Conservation (phyloP, 2,329 filamentous ascomycete species). For the Penicillium glabrum region DNA sequence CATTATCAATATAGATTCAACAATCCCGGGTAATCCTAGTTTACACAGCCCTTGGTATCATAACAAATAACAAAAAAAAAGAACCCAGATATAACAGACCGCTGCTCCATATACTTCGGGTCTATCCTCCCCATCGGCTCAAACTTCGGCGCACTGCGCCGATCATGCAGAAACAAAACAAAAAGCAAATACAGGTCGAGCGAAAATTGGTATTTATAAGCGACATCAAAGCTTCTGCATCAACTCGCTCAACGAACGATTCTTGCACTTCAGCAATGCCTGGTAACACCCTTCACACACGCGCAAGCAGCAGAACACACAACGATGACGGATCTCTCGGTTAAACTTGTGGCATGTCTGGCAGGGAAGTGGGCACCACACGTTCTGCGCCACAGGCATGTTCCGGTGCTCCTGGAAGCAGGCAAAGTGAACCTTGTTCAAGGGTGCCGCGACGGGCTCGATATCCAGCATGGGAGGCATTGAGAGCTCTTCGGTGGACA, state of each 20-base stretch:
- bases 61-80: constrained; percentile 9
- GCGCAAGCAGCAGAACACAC: constrained; percentile 44
- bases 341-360: constrained; percentile 45
- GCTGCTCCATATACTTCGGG: not conserved
- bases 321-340: constrained; percentile 38
- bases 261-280: constrained; percentile 31
- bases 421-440: constrained; percentile 36
- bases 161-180: constrained; percentile 4
- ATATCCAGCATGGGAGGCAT: constrained; percentile 28
- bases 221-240: constrained; percentile 23
- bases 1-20: constrained; percentile 6
- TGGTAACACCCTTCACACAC: constrained; percentile 39
- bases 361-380: constrained; percentile 43
- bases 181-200: not conserved
- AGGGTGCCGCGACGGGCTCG: constrained; percentile 34
- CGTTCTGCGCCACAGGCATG: constrained; percentile 38
- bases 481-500: constrained; percentile 14
- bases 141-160: constrained; percentile 11
- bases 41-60: constrained; percentile 26
- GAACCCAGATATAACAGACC: not conserved
- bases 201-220: not conserved
- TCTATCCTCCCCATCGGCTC: not conserved
- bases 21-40: constrained; percentile 14
- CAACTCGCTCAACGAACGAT: constrained; percentile 34
- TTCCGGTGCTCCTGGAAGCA: constrained; percentile 42